Base-by-base conservation (phyloP, 441 rosid genomes). In the Adansonia grandidieri region DNA sequence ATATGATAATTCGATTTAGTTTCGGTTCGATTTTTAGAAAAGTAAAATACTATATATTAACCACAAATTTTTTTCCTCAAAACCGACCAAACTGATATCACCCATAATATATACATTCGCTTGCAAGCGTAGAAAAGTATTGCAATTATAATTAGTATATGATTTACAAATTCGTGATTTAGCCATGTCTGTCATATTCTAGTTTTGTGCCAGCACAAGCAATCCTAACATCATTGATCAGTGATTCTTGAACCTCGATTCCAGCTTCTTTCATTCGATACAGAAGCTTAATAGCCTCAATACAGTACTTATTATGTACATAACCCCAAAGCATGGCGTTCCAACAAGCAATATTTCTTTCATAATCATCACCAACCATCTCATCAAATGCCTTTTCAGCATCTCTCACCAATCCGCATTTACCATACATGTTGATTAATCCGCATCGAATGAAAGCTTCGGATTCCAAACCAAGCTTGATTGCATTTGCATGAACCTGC, bases 401-500 rank as follows among this genome's bases (percentile, higher is more conserved):
- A 45, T 90, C 88, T 82, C 76, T 76, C 68, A 87, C 78, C 73
- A 84, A 74, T 60, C 90, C 84, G 75, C 82, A 81, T 78, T 88
- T 88, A 11, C 89, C 89, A 82, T 93, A 90, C 95, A 91, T 88
- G 77, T 88, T 86, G 73, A 93, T 84, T 80, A 91, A 75, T 78
- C 90, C 86, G 32, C 90, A 80, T 71, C 63, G 83, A 67, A 92
- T 82, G 62, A 77, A 76, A 22, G 64, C 68, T 58, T 88, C 83
- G 0, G 79, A 79, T 50, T 88, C 91, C 28, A 89, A 47, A 67
- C 92, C 91, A 40, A 86, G 82, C 85, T 89, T 91, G 61, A 91
- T 80, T 13, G 85, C 84, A 78, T 73, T 63, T 17, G 84, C 92
- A 69, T 91, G 95, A 45, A 88, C 86, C 80, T 89, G 91, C 71